A percentile compares a stretch with the other conserved stretches of the same genome.
Conservation (phyloP, 2,329 filamentous ascomycete species). For the Pestalotiopsis fici region DNA sequence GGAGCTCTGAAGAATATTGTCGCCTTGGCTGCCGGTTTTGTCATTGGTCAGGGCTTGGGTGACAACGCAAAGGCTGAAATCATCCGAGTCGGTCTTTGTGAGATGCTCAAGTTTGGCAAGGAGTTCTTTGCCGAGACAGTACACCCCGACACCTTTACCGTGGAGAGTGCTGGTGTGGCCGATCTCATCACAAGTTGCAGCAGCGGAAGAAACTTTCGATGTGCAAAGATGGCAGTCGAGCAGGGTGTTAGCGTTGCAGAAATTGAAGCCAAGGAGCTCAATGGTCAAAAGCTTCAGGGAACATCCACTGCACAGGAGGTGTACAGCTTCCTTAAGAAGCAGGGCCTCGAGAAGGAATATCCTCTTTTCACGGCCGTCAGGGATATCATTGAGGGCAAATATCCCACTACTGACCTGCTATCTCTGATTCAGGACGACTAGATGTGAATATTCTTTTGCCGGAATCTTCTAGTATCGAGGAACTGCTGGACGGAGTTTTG, state of each 20-base stretch:
- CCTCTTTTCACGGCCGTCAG: constrained; percentile 91
- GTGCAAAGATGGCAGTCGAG: constrained; percentile 84
- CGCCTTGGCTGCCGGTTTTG: constrained; percentile 90
- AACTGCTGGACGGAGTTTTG: neutral
- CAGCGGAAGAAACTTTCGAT: constrained; percentile 91
- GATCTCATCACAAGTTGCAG: constrained; percentile 94
- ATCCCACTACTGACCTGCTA: constrained; percentile 80
- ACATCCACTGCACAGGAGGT: constrained; percentile 92
- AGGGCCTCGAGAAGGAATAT: constrained; percentile 79
- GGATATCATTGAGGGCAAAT: constrained; percentile 75
- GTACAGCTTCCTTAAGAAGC: constrained; percentile 80
- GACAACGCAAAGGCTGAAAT: constrained; percentile 99
- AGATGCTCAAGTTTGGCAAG: constrained; percentile 96
- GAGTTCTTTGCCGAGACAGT: constrained; percentile 87
- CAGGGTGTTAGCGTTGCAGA: constrained; percentile 79
- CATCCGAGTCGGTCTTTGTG: constrained; percentile 92
- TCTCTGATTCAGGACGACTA: constrained; percentile 50
- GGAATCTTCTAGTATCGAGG: neutral
- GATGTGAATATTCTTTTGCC: neutral
- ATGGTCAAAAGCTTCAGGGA: constrained; percentile 97
- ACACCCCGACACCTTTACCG: constrained; percentile 86
- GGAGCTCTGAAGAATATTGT: constrained; percentile 98
- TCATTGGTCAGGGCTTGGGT: constrained; percentile 94
- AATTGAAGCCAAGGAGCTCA: constrained; percentile 85
- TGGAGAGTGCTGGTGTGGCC: constrained; percentile 91